These are phyloP conservation scores for Kandelia obovata DNA, from an alignment of 345 rosid species.

Conservation along the genomic window DNA sequence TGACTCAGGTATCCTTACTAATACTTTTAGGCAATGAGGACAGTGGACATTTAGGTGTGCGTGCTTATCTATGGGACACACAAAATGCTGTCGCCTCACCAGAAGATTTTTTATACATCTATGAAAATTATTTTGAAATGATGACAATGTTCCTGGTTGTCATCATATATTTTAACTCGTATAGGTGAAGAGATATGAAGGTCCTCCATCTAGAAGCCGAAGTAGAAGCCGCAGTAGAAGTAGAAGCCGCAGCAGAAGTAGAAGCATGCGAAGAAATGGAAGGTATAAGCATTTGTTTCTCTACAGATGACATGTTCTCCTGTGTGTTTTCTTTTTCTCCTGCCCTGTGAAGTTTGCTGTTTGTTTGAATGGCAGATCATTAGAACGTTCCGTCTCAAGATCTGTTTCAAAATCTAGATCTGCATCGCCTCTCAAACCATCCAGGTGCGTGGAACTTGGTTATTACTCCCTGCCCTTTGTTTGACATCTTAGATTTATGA, in stretches of 20 bases:
- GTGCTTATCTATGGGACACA: not conserved
- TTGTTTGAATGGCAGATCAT: slow-evolving; percentile 49
- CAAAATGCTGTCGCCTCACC: not conserved
- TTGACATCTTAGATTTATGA: not conserved
- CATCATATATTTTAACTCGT: slow-evolving; percentile 5
- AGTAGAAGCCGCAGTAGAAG: slow-evolving; percentile 64
- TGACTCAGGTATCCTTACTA: not conserved
- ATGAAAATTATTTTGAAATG: not conserved
- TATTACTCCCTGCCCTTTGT: not conserved
- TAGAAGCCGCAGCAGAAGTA: slow-evolving; percentile 58
- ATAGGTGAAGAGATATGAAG: slow-evolving; percentile 67
- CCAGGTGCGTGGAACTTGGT: slow-evolving; percentile 36
- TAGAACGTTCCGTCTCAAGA: slow-evolving; percentile 46
- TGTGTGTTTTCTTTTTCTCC: not conserved
- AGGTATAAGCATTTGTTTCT: slow-evolving; percentile 32
- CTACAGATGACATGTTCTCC: not conserved
- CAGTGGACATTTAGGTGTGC: not conserved
- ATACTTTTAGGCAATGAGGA: not conserved
- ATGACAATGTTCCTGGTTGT: not conserved
- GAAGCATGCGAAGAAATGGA: slow-evolving; percentile 46
- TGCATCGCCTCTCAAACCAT: slow-evolving; percentile 56
- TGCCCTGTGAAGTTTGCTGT: not conserved
- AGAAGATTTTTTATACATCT: not conserved
- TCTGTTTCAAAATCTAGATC: slow-evolving; percentile 71
- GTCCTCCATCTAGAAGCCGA: slow-evolving; percentile 56